Evolutionary conservation across 2,329 filamentous ascomycete genomes (phyloP).

Genomic region (Talaromyces funiculosus): DNA sequence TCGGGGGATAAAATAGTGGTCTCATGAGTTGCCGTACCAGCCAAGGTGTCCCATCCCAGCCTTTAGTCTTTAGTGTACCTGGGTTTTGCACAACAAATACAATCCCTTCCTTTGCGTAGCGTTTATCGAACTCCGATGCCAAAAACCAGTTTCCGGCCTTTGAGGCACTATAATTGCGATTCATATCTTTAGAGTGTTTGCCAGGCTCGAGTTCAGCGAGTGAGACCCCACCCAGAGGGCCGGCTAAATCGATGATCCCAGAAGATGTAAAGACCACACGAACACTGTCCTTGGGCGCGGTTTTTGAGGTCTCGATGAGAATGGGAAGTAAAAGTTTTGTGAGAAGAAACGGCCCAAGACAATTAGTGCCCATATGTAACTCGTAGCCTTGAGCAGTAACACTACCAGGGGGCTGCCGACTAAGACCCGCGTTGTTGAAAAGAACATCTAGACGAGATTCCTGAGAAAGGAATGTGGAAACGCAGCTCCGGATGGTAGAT

Average conservation of each 20-base stretch:
- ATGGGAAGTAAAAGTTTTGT: slow-evolving; percentile 29
- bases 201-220: slow-evolving; percentile 16
- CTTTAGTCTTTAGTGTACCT: background rate
- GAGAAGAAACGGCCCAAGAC: slow-evolving; percentile 34
- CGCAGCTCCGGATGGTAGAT: background rate
- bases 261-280: slow-evolving; percentile 33
- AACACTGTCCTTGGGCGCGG: slow-evolving; percentile 20
- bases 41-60: background rate
- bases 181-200: slow-evolving; percentile 23
- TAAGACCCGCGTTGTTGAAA: slow-evolving; percentile 39
- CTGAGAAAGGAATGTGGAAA: slow-evolving; percentile 14
- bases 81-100: slow-evolving; percentile 4
- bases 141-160: slow-evolving; percentile 36
- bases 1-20: slow-evolving; percentile 25
- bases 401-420: slow-evolving; percentile 22
- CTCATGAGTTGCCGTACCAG: slow-evolving; percentile 13
- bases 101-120: slow-evolving; percentile 5
- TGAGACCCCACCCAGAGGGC: slow-evolving; percentile 17
- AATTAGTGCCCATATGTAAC: slow-evolving; percentile 34
- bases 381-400: slow-evolving; percentile 32
- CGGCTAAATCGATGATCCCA: slow-evolving; percentile 20
- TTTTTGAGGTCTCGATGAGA: slow-evolving; percentile 25
- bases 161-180: slow-evolving; percentile 17
- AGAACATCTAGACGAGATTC: slow-evolving; percentile 38
- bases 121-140: slow-evolving; percentile 24